Base-by-base conservation (phyloP, 371 early-diverging fungal species). In the Rhizopus stolonifer region DNA sequence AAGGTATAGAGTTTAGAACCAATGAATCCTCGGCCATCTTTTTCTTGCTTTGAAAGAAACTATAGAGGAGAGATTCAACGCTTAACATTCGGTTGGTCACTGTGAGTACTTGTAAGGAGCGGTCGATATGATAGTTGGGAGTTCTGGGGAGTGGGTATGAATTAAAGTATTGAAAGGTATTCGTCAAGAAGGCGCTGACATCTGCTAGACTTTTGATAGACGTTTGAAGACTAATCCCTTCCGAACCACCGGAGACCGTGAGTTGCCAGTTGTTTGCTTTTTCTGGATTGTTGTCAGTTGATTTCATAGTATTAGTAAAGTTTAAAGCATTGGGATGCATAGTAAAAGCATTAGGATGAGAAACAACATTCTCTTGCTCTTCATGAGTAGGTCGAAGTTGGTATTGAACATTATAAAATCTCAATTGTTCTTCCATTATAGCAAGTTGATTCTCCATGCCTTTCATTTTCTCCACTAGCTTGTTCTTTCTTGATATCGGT, bases 381-480 rank as follows among this genome's bases (percentile, higher is more conserved):
- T 42, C 42, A 9, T 32, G 14, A 5, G 42, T 11, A 3, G 56
- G 24, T 13, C 44, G 49, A 4, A 60, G 4, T 25, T 40, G 45
- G 7, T 49, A 29, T 49, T 53, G 31, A 9, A 70, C 54, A 29
- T 65, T 48, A 4, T 64, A 36, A 1, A 57, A 29, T 38, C 46
- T 42, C 3, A 73, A 38, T 17, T 67, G 60, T 9, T 58, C 47
- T 46, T 67, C 68, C 64, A 75, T 60, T 2, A 47, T 52, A 2
- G 50, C 54, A 21, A 67, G 43, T n/a, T 66, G 53, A 32, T 64
- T 57, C 47, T 75, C 72, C 52, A 75, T 44, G 2, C 57, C 38
- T 19, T 60, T 58, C 1, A 75, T 65, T 47, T 71, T 63, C 21
- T 66, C 64, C 32, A 71, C 29, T 46, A 75, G 38, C 45, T 61